Evolutionary conservation across 371 early-diverging fungal species (phyloP).

Genomic region (Mortierella sp.): DNA sequence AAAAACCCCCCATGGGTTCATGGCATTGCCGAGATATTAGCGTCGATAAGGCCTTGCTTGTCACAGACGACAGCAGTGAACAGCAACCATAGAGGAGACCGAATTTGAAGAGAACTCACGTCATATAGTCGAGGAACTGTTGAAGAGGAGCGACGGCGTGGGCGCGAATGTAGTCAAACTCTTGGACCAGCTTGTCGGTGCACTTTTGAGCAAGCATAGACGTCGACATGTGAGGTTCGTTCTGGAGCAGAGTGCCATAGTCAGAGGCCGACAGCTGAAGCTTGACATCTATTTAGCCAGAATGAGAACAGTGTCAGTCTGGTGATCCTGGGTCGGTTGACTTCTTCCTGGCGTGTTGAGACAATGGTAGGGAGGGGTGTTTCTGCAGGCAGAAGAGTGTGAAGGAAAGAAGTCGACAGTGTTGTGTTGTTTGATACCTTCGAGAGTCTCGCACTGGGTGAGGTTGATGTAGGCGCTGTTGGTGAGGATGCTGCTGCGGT

Average conservation of each 20-base stretch:
- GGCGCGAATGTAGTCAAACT: slow-evolving; percentile 93
- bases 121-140: slow-evolving; percentile 96
- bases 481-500: slow-evolving; percentile 88
- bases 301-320: neutral
- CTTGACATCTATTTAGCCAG: slow-evolving; percentile 76
- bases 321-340: too few species aligned
- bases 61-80: too few species aligned
- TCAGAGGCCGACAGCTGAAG: slow-evolving; percentile 96
- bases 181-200: slow-evolving; percentile 90
- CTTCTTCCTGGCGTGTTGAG: neutral
- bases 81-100: neutral
- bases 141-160: slow-evolving; percentile 88
- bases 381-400: too few species aligned
- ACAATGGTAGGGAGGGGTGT: neutral
- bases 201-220: slow-evolving; percentile 91
- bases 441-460: slow-evolving; percentile 98
- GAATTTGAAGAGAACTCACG: slow-evolving; percentile 67
- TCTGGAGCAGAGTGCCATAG: slow-evolving; percentile 94
- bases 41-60: too few species aligned
- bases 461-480: slow-evolving; percentile 91
- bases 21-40: too few species aligned
- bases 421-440: too few species aligned
- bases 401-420: too few species aligned
- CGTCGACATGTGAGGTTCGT: slow-evolving; percentile 96
- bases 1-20: too few species aligned